Evolutionary conservation across 202 grass and related monocot genomes (phyloP).

Genomic region (Schoenoplectus tabernaemontani): DNA sequence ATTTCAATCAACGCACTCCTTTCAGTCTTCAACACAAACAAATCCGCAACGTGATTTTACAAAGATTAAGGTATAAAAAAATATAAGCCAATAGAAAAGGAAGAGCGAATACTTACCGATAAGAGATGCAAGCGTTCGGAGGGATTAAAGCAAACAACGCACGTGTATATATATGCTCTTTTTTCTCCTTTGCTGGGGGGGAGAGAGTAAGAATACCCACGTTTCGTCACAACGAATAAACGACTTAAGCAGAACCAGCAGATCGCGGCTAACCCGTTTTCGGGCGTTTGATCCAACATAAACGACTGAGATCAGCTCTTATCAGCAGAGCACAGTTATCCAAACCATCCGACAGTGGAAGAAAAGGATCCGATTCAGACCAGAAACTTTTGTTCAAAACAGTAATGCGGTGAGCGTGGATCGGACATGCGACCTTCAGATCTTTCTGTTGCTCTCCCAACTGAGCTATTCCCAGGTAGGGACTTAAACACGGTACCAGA

Average conservation of each 20-base stretch:
- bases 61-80: not conserved
- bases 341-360: not conserved
- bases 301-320: not conserved
- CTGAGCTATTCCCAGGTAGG: conserved; percentile 94
- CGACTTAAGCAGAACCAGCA: not conserved
- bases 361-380: not conserved
- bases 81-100: not conserved
- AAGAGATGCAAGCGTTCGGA: not conserved
- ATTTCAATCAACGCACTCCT: not conserved
- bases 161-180: not conserved
- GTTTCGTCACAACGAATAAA: too few relatives aligned
- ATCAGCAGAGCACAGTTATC: not conserved
- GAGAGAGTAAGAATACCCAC: too few relatives aligned
- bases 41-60: not conserved
- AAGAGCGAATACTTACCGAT: not conserved
- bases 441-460: conserved; percentile 96
- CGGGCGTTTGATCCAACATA: not conserved
- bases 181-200: not conserved
- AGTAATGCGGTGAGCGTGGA: conserved; percentile 59
- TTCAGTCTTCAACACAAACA: not conserved
- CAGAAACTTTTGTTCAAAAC: too few relatives aligned
- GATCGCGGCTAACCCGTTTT: not conserved
- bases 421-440: conserved; percentile 94
- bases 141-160: not conserved
- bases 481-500: too few relatives aligned